Base-by-base conservation (phyloP, 805 yeast genomes). In the Lipomyces oligophaga region DNA sequence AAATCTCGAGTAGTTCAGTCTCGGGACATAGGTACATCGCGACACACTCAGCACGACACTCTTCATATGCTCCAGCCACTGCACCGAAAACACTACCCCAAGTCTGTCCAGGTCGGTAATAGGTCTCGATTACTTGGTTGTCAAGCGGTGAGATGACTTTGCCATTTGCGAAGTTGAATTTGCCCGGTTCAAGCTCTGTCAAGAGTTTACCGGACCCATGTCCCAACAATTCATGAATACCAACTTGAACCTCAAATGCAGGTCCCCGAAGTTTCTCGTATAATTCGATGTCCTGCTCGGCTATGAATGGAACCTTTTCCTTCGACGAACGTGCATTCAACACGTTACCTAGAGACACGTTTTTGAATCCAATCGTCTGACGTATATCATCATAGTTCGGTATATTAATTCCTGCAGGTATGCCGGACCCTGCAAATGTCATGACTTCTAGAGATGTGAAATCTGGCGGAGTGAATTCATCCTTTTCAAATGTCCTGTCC, bases 331-430 rank as follows among this genome's bases (percentile, higher is more conserved):
- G 79, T 20, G 95, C 85, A 55, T 80, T 79, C 55, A 87, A 68
- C 38, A 87, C 86, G 64, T 87, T 87, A 21, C 96, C 96, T 54
- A 87, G 71, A 1, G 95, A 85, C 26, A 87, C 96, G 59, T 87
- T 87, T 63, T 87, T 87, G 71, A 87, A 87, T 1, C 96, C 96
- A 60, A 80, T 67, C 48, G 80, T 84, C 62, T 85, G 73, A 60
- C 96, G 75, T 45, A 86, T 88, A 61, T 85, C 95, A 64, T 87
- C 95, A 66, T 87, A 87, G 67, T 87, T 87, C 50, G 96, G 96
- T 54, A 87, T 84, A 62, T 87, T 87, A 64, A 87, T 87, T 43
- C 96, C 96, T 0, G 95, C 95, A 13, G 96, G 96, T 42, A 85
- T 79, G 38, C 95, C 95, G 30, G 88, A 79, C 13, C 94, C 90